These are phyloP conservation scores for Rhodotorula sp. DNA, from an alignment of 1,284 basidiomycete species.

Conservation along the genomic window DNA sequence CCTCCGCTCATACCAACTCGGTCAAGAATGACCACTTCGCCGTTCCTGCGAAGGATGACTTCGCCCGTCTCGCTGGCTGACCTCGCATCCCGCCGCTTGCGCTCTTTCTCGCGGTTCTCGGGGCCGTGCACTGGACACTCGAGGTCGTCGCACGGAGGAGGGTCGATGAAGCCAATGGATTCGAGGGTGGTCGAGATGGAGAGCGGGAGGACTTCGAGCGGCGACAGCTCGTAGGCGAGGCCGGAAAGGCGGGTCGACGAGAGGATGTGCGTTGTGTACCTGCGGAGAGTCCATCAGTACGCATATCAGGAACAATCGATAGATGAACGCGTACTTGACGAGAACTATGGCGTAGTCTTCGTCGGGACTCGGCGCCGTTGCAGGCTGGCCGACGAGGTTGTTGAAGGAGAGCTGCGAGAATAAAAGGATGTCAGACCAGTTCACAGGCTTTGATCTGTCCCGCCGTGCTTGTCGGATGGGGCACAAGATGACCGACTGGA, in stretches of 20 bases:
- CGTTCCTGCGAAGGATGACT: slow-evolving; percentile 5
- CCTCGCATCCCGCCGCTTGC: neutral
- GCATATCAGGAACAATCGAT: too few species aligned
- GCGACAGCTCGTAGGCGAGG: slow-evolving; percentile 35
- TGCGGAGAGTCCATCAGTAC: neutral
- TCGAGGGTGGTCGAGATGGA: slow-evolving; percentile 14
- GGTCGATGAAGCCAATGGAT: slow-evolving; percentile 13
- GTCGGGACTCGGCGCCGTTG: slow-evolving; percentile 3
- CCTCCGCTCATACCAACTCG: neutral
- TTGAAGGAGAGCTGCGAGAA: slow-evolving; percentile 15
- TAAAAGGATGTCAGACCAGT: too few species aligned
- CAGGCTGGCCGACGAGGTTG: slow-evolving; percentile 23
- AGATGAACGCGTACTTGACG: slow-evolving; percentile 26
- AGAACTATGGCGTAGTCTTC: slow-evolving; percentile 37
- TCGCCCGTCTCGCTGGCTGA: neutral
- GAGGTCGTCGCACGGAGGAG: slow-evolving; percentile 4
- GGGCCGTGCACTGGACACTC: neutral
- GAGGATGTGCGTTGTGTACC: slow-evolving; percentile 34
- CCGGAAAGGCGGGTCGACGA: slow-evolving; percentile 27
- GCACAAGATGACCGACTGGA: too few species aligned
- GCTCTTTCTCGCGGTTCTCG: neutral
- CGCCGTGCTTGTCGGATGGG: too few species aligned
- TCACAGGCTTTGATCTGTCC: too few species aligned
- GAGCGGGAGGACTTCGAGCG: slow-evolving; percentile 25
- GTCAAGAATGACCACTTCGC: slow-evolving; percentile 18